phyloP scores from a whole-genome alignment of 306 rosid species.

The Morella rubra region DNA sequence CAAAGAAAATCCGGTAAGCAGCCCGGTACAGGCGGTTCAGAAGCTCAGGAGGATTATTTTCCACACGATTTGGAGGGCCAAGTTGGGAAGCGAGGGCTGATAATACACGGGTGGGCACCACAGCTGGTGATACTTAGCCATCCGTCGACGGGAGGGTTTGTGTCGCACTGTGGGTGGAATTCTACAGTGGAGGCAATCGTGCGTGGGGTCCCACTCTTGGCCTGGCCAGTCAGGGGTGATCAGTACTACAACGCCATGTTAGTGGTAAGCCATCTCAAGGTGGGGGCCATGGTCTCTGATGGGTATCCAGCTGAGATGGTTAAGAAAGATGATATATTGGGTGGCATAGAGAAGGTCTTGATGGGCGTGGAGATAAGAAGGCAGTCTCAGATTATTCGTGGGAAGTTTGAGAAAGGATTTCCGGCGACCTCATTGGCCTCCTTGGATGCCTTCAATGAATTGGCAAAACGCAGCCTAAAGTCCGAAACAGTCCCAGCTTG shows the following conservation, averaged over 20 bases:
- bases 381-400: slow-evolving; percentile 35
- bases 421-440: slow-evolving; percentile 46
- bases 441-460: slow-evolving; percentile 32
- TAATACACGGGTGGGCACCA: slow-evolving; percentile 77
- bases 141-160: slow-evolving; percentile 67
- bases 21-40: slow-evolving; percentile 31
- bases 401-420: slow-evolving; percentile 46
- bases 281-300: slow-evolving; percentile 40
- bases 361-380: slow-evolving; percentile 28
- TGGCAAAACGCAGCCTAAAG: too few relatives aligned
- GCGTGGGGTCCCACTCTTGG: slow-evolving; percentile 62
- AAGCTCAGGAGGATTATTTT: slow-evolving; percentile 27
- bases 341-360: slow-evolving; percentile 49
- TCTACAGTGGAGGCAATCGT: slow-evolving; percentile 61
- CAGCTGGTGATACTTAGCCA: slow-evolving; percentile 68
- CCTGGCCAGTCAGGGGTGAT: slow-evolving; percentile 70
- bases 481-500: not conserved
- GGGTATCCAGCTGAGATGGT: slow-evolving; percentile 31
- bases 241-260: slow-evolving; percentile 48
- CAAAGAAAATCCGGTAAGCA: slow-evolving; percentile 18
- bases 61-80: slow-evolving; percentile 38
- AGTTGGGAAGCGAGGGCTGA: slow-evolving; percentile 52
- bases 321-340: slow-evolving; percentile 33
- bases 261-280: slow-evolving; percentile 44
- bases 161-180: slow-evolving; percentile 80